These are phyloP conservation scores for Calonectria pteridis DNA, from an alignment of 2,329 filamentous ascomycete genomes.

Conservation along the genomic window DNA sequence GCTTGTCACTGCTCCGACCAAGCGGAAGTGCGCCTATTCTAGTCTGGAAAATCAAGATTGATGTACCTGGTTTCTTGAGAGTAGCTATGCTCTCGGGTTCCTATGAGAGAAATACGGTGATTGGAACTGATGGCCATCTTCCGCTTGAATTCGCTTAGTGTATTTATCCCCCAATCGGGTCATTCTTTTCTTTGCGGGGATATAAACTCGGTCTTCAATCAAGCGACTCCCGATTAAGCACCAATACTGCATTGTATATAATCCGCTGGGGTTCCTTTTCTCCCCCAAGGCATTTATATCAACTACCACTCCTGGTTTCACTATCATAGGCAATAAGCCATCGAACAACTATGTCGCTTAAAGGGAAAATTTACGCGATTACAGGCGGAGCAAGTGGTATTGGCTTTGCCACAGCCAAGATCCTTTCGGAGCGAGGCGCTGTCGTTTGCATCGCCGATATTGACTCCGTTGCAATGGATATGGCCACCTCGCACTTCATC, in stretches of 20 bases:
- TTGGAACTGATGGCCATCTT: neutral
- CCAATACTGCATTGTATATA: neutral
- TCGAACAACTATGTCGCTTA: slow-evolving; percentile 44
- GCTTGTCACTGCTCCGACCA: neutral
- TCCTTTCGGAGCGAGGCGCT: slow-evolving; percentile 52
- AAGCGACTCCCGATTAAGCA: slow-evolving; percentile 9
- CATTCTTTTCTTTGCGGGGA: slow-evolving; percentile 26
- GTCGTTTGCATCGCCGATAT: slow-evolving; percentile 56
- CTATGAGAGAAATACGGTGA: neutral
- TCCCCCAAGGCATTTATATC: neutral
- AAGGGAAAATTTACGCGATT: slow-evolving; percentile 54
- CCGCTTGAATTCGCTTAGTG: slow-evolving; percentile 5
- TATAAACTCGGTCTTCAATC: slow-evolving; percentile 17
- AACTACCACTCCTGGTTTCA: neutral
- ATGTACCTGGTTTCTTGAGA: neutral
- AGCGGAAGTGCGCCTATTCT: neutral
- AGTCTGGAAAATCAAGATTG: too few relatives aligned
- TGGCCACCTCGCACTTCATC: slow-evolving; percentile 48
- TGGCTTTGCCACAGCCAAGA: slow-evolving; percentile 55
- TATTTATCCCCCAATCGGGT: slow-evolving; percentile 32
- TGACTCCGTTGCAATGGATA: slow-evolving; percentile 45
- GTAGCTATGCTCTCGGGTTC: too few relatives aligned
- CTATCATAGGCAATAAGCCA: neutral
- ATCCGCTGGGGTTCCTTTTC: neutral
- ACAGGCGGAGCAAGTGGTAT: slow-evolving; percentile 60